phyloP scores from a whole-genome alignment of 176 grass and related monocot species.

The Themeda triandra region DNA sequence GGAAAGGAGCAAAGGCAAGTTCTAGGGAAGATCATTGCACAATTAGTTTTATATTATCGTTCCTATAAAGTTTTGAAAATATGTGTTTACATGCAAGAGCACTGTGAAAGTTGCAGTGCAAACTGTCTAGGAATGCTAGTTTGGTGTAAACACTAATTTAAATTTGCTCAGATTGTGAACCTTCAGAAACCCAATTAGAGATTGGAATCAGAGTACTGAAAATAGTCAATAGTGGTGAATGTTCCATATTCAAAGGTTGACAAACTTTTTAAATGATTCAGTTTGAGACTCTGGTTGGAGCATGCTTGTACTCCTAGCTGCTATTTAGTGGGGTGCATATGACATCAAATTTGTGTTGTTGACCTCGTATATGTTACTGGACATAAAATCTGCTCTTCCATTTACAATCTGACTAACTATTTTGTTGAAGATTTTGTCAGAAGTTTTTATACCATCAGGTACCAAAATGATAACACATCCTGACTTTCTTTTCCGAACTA shows the following conservation, averaged over 20 bases:
- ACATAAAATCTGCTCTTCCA: not conserved
- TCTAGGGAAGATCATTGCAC: not conserved
- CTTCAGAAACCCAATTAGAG: not conserved
- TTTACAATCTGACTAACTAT: not conserved
- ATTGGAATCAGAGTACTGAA: not conserved
- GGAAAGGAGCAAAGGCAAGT: not conserved
- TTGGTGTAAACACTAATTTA: not conserved
- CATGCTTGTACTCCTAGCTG: not conserved
- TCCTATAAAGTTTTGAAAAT: not conserved
- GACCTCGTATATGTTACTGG: not conserved
- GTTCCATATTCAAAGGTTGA: not conserved
- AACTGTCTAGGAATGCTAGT: not conserved
- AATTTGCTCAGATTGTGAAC: not conserved
- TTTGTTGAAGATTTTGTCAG: not conserved
- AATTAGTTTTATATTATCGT: not conserved
- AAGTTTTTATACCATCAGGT: not conserved
- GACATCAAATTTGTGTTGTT: not conserved
- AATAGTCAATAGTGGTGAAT: not conserved
- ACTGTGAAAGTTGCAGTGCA: not conserved
- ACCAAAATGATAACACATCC: not conserved
- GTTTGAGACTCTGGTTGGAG: not conserved
- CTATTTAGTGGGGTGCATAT: not conserved
- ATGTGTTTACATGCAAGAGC: not conserved
- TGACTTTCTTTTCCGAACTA: not conserved
- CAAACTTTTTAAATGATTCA: not conserved